Evolutionary conservation across 352 stramenopile species (phyloP), one percentile per base, ranked within the genome.

Genomic region (Plasmopara halstedii): DNA sequence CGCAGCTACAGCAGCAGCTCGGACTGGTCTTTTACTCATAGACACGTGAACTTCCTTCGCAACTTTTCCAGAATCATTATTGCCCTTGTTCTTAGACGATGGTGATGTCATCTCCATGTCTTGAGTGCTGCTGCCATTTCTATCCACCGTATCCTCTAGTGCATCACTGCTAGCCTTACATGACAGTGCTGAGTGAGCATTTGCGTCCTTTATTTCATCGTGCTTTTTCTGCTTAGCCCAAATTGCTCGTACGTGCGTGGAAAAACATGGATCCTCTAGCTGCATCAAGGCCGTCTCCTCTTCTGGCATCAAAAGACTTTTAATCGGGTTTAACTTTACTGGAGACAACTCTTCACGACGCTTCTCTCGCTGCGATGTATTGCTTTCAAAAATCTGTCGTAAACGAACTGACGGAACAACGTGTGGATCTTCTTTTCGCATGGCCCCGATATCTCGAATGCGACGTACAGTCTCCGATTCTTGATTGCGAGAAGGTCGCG

Each of bases 361-460:
- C 14, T 43, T 17, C 18, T 42, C 42, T 15, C 22, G 15, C 15
- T 51, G 4, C 18, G 6, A 18, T 15, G 2, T 58, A 44, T 13
- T 51, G 50, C 20, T 54, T 73, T 89, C 73, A 0, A 63, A 47
- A 2, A 67, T 31, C 44, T 81, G 69, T 3, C 77, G 67, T 38
- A 72, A 48, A 6, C 64, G 62, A 21, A 71, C 62, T 1, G 43
- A 38, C 19, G 60, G 42, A 19, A 53, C 55, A 23, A 79, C 70
- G 7, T 73, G 56, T 13, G 75, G 73, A 25, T 89, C 78, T 58
- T 89, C 78, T 14, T 59, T 32, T 6, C 75, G 69, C 74, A 89
- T 87, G 6, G 62, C 71, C 31, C 64, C 56, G 36, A 86, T 79
- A 33, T 87, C 73, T 4, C 59, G 62, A 36, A 85, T 58, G n/a